Conservation (phyloP, 2,329 filamentous ascomycete genomes). For the Didymella pinodella region DNA sequence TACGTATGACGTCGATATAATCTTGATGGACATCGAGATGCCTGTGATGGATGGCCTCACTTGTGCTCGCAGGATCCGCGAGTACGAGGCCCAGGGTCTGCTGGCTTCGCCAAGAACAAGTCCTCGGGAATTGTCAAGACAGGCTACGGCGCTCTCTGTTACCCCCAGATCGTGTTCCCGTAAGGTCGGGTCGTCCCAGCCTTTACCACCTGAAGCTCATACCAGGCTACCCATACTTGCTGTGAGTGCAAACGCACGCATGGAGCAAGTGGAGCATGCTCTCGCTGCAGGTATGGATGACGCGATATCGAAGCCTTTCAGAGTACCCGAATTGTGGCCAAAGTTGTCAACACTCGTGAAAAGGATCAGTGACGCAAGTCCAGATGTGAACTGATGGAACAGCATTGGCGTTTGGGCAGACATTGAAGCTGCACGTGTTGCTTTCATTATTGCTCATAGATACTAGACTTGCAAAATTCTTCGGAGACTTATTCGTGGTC, state of each 20-base stretch:
- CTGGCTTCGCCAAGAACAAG: slow-evolving; percentile 18
- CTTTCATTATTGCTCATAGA: not conserved
- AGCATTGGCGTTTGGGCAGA: not conserved
- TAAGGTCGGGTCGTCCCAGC: not conserved
- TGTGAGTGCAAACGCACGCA: slow-evolving; percentile 48
- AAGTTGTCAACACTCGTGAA: slow-evolving; percentile 25
- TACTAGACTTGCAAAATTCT: not conserved
- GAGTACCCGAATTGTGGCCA: slow-evolving; percentile 36
- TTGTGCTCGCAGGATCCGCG: slow-evolving; percentile 39
- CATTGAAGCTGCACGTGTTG: not conserved
- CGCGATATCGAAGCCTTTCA: slow-evolving; percentile 38
- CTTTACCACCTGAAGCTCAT: not conserved
- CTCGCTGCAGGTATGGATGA: slow-evolving; percentile 45
- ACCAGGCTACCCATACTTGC: slow-evolving; percentile 41
- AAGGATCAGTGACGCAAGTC: slow-evolving; percentile 6
- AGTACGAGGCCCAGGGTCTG: slow-evolving; percentile 36
- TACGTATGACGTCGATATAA: slow-evolving; percentile 32
- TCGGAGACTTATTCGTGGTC: not conserved
- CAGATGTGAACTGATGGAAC: not conserved
- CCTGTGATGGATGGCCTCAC: slow-evolving; percentile 47
- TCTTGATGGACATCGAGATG: slow-evolving; percentile 49
- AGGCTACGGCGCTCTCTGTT: slow-evolving; percentile 8
- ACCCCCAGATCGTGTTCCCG: slow-evolving; percentile 3
- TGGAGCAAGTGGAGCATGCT: slow-evolving; percentile 43
- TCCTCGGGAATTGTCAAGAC: not conserved